phyloP scores from a whole-genome alignment of 1,284 basidiomycete species.

The Rhodotorula glutinis region DNA sequence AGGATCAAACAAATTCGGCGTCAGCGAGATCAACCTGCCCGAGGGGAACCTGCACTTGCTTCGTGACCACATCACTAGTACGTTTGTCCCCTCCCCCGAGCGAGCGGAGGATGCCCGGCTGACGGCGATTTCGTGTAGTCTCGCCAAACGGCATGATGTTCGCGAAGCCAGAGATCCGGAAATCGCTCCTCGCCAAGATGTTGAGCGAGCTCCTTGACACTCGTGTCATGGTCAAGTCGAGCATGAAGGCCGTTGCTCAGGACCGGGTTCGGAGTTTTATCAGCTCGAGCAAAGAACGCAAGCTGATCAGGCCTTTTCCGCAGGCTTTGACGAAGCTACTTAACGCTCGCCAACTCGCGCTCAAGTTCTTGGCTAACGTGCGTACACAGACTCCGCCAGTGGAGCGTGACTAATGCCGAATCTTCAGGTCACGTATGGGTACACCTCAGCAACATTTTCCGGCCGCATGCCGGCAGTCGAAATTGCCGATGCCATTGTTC shows the following conservation, averaged over 20 bases:
- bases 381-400: constrained; percentile 50
- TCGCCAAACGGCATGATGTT: constrained; percentile 94
- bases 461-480: constrained; percentile 98
- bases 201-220: constrained; percentile 88
- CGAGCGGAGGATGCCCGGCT: constrained; percentile 8
- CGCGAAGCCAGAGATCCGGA: constrained; percentile 78
- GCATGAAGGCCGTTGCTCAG: constrained; percentile 75
- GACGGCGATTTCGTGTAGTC: constrained; percentile 54
- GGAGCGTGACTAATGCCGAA: constrained; percentile 37
- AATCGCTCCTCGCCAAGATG: constrained; percentile 86
- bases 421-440: constrained; percentile 53
- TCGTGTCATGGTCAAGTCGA: constrained; percentile 95
- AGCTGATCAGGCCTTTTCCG: not conserved
- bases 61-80: constrained; percentile 70
- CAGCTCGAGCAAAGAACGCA: constrained; percentile 49
- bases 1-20: constrained; percentile 80
- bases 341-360: constrained; percentile 80
- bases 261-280: constrained; percentile 56
- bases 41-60: constrained; percentile 66
- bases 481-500: constrained; percentile 96
- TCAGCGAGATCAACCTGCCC: constrained; percentile 66
- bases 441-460: constrained; percentile 87
- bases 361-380: constrained; percentile 83
- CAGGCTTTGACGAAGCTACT: constrained; percentile 71
- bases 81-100: constrained; percentile 37